Conservation (phyloP, 148 eudicot species). For the Rhododendron vialii region DNA sequence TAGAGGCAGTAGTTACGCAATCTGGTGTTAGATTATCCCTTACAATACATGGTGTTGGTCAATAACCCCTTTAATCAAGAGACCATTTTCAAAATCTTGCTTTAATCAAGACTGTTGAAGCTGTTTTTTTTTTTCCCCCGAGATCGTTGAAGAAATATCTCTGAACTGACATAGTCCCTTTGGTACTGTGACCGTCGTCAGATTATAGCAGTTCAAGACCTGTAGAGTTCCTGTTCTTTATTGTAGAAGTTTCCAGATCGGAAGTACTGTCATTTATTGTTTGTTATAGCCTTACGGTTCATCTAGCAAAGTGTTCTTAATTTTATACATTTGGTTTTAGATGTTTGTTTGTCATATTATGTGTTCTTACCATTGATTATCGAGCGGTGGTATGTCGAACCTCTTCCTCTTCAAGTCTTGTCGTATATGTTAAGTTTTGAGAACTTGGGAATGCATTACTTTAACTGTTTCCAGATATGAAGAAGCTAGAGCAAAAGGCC, state of each 20-base stretch:
- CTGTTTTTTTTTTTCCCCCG: neutral
- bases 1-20: neutral
- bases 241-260: neutral
- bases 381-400: neutral
- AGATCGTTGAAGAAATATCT: neutral
- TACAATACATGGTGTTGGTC: neutral
- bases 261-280: neutral
- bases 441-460: conserved; percentile 13
- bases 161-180: neutral
- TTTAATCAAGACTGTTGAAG: neutral
- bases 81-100: neutral
- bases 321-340: neutral
- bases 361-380: neutral
- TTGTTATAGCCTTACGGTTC: neutral
- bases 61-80: neutral
- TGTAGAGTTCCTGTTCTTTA: neutral
- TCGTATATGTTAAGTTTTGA: neutral
- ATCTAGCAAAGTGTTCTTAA: neutral
- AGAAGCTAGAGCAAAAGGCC: conserved; percentile 77
- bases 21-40: neutral
- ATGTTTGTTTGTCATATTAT: neutral
- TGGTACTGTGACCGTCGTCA: neutral
- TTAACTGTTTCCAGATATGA: conserved; percentile 65
- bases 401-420: neutral
- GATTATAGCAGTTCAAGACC: neutral